These are phyloP conservation scores for Talaromyces wortmannii DNA, from an alignment of 495 filamentous ascomycete genomes.

Conservation along the genomic window DNA sequence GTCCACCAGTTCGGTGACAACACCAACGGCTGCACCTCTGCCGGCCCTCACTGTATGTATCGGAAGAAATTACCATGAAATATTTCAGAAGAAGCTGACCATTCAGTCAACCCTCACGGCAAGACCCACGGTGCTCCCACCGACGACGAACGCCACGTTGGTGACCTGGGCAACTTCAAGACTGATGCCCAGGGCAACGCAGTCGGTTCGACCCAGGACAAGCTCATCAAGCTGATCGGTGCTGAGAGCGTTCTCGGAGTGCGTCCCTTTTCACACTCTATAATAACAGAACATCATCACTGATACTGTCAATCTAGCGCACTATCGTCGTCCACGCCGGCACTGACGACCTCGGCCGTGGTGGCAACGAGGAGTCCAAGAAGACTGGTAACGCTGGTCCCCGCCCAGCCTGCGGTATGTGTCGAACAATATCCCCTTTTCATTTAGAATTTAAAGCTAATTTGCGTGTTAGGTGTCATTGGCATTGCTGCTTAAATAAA, in stretches of 20 bases:
- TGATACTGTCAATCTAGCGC: conserved; percentile 45
- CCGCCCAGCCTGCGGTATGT: conserved; percentile 86
- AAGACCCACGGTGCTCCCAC: conserved; percentile 86
- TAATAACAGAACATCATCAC: not conserved
- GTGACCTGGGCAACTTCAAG: conserved; percentile 94
- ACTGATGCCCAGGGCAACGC: conserved; percentile 88
- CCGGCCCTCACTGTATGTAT: conserved; percentile 86
- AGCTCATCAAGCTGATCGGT: conserved; percentile 86
- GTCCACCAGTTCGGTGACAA: conserved; percentile 99
- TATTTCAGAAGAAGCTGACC: conserved; percentile 1
- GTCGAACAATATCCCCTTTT: not conserved
- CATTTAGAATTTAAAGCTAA: not conserved
- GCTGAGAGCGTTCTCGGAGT: conserved; percentile 93
- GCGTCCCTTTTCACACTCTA: conserved; percentile 28
- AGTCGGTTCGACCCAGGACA: conserved; percentile 68
- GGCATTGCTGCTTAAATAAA: conserved; percentile 56
- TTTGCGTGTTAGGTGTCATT: conserved; percentile 59
- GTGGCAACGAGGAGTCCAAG: conserved; percentile 84
- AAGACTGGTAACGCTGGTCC: conserved; percentile 94
- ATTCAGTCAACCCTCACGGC: conserved; percentile 81
- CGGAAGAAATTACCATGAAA: conserved; percentile 1
- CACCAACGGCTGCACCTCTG: conserved; percentile 98
- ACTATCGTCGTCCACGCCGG: conserved; percentile 92
- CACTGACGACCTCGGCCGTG: conserved; percentile 91
- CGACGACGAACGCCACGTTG: conserved; percentile 84